A percentile compares a stretch with the other conserved stretches of the same genome.
phyloP scores from a whole-genome alignment of 1,284 basidiomycete genomes.

The Cryptococcus sp. region DNA sequence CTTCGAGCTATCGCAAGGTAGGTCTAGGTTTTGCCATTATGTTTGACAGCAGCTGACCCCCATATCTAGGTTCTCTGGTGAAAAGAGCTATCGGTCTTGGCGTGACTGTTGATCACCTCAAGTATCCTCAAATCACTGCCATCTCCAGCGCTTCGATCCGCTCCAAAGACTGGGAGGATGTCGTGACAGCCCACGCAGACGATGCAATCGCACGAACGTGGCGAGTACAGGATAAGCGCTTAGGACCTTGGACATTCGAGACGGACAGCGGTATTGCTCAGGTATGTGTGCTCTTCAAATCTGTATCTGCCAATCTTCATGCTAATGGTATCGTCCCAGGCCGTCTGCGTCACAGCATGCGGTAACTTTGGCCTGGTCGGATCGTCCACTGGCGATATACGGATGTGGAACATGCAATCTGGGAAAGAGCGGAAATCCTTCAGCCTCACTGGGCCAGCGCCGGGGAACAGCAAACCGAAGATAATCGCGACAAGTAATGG shows the following conservation, averaged over 20 bases:
- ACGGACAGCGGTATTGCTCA: constrained; percentile 50
- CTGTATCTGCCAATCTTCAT: constrained; percentile 1
- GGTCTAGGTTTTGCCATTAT: constrained; percentile 9
- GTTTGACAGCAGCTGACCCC: neutral
- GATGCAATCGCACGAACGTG: constrained; percentile 80
- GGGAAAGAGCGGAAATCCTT: constrained; percentile 82
- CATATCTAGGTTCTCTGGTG: constrained; percentile 66
- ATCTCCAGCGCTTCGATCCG: constrained; percentile 78
- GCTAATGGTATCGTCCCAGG: constrained; percentile 53
- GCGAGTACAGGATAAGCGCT: constrained; percentile 77
- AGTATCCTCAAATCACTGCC: constrained; percentile 74
- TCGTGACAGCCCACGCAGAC: constrained; percentile 83
- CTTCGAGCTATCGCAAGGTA: constrained; percentile 92
- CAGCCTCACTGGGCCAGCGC: constrained; percentile 60
- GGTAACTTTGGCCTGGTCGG: constrained; percentile 92
- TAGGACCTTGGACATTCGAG: constrained; percentile 67
- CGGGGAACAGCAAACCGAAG: constrained; percentile 59
- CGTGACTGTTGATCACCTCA: constrained; percentile 75
- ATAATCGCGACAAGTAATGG: constrained; percentile 37
- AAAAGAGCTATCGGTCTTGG: constrained; percentile 82
- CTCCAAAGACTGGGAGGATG: constrained; percentile 96
- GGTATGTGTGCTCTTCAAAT: constrained; percentile 23
- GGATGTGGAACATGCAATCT: constrained; percentile 96
- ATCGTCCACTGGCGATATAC: constrained; percentile 73
- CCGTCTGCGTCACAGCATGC: constrained; percentile 89